Base-by-base conservation (phyloP, 1,139 yeast genomes). In the Wickerhamomyces sp. region DNA sequence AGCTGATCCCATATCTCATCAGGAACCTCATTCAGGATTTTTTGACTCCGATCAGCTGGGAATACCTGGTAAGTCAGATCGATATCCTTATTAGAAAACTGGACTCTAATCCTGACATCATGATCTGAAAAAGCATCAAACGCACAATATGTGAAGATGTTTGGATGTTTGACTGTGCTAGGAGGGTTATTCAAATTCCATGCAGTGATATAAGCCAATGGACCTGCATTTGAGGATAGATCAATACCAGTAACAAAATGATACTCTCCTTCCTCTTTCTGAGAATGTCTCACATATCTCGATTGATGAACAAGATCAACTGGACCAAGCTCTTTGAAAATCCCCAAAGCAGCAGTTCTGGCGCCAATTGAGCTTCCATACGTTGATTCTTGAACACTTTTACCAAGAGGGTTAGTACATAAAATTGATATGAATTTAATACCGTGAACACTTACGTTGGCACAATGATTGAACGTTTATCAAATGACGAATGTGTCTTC, bases 291-390 rank as follows among this genome's bases (percentile, higher is more conserved):
- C 46, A 70, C 70, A 50, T 65, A 68, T 45, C 71, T 74, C 32
- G 83, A 69, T 27, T 81, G 60, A 60, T 87, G 95, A 43, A 95
- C 86, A 53, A 93, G 71, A 68, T 93, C 98, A 7, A 96, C 91
- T 0, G 96, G 96, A 0, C 99, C 99, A 44, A 93, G 56, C 37
- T 71, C 72, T 44, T 63, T 67, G 54, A 69, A 73, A 8, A 66
- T 50, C 8, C 64, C 56, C 35, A 74, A 55, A 1, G 67, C 55
- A 8, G 62, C 57, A 11, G 76, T 71, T 41, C 79, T 66, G 15
- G 69, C 63, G 9, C 64, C 67, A 42, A 75, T 61, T 15, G 76
- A 68, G 47, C 70, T 73, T 4, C 76, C 76, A 32, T 65, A 63
- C 29, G 65, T 67, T 6, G 10, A 34, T 40, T 31, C 32, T 10